These are phyloP conservation scores for Cornus suecica DNA, from an alignment of 148 eudicot genomes.

Conservation along the genomic window DNA sequence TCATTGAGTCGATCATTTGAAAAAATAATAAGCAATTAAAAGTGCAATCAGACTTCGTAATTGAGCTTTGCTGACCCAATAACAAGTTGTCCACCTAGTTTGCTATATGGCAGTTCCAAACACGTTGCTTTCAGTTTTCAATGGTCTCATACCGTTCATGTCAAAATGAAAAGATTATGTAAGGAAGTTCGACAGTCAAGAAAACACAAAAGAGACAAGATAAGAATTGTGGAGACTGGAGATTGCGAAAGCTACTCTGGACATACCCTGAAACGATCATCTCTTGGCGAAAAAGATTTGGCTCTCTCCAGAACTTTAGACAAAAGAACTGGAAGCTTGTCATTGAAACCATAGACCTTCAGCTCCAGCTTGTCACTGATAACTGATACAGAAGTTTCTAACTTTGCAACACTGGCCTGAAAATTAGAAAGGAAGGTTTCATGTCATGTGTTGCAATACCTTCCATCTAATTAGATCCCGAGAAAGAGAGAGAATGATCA, in stretches of 20 bases:
- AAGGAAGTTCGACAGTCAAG: background rate
- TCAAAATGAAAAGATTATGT: background rate
- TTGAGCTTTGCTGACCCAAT: slow-evolving; percentile 1
- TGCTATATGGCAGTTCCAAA: background rate
- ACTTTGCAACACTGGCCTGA: slow-evolving; percentile 93
- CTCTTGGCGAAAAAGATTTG: slow-evolving; percentile 68
- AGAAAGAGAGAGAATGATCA: no score
- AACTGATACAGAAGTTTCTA: slow-evolving; percentile 87
- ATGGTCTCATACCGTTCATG: background rate
- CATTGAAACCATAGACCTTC: slow-evolving; percentile 89
- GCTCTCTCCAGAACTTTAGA: slow-evolving; percentile 66
- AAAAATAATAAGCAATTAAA: slow-evolving; percentile 10
- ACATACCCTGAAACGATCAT: slow-evolving; percentile 83
- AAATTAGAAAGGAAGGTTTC: slow-evolving; percentile 14
- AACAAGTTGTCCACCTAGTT: background rate
- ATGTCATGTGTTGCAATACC: background rate
- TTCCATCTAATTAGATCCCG: no score
- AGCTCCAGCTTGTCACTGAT: slow-evolving; percentile 81
- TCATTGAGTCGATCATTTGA: background rate
- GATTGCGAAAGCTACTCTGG: background rate
- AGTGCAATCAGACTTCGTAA: background rate
- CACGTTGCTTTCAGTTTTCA: background rate
- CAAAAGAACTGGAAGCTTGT: slow-evolving; percentile 80
- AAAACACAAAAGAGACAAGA: background rate
- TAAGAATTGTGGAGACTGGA: background rate